Evolutionary conservation across 768 basidiomycete genomes (phyloP), one percentile per base, ranked within the genome.

Genomic region (Gyrodon lividus): DNA sequence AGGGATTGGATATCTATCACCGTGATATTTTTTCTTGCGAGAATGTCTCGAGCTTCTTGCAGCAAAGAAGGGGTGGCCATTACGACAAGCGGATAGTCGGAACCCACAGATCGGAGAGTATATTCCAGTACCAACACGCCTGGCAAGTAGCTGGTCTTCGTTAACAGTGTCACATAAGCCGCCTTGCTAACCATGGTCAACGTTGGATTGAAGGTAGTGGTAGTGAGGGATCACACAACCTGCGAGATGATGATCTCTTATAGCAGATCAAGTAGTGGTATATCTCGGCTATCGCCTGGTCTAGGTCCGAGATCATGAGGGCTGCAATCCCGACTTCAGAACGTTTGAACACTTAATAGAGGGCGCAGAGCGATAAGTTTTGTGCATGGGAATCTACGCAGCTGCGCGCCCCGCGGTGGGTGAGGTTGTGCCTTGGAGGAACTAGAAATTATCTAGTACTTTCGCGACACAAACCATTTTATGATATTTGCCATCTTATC

Each of bases 141-240:
- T 50, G 77, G 69, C 23, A 86, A 70, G 63, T 87, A 86, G 41
- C 66, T 69, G 14, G 71, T 67, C 56, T 81, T 83, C 35, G 93
- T 93, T 60, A 95, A 74, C 50, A 96, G 74, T 14, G 91, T 92
- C 26, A 80, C 84, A 74, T 83, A 97, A 13, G 86, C 89, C 46
- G 70, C 76, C 37, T 72, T 76, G 49, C 56, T 54, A 28, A 50
- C 58, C 77, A 75, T 76, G 40, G 55, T 38, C 13, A 34, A 38
- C 6, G 17, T 30, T 19, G 43, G 30, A 14, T 5, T 17, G 30
- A 20, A 20, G 5, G 30, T 31, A 33, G 42, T 28, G 14, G 12
- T 28, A 24, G 42, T 9, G 22, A n/a, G 8, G 17, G 35, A 37
- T 19, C n/a, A 9, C 35, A 13, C 34, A 35, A 37, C 35, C 35